Conservation (phyloP, 371 early-diverging fungal species). For the Mortierella sp. region DNA sequence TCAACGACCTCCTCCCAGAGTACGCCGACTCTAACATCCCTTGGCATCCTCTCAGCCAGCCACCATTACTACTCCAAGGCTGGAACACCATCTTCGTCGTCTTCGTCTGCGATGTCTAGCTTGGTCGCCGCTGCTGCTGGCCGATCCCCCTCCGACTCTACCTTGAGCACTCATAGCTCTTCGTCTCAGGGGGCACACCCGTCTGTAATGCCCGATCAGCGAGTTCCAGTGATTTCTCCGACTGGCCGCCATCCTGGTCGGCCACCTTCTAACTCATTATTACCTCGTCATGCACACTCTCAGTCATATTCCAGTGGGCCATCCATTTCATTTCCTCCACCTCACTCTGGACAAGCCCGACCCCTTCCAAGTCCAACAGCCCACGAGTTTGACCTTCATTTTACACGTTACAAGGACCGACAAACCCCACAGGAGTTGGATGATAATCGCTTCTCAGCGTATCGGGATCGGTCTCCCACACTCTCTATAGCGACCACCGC, state of each 20-base stretch:
- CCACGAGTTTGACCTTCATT: background rate
- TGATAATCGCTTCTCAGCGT: background rate
- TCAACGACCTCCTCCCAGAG: slow-evolving; percentile 22
- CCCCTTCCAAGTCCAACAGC: background rate
- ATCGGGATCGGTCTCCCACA: background rate
- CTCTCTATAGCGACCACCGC: background rate
- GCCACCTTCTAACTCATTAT: slow-evolving; percentile 21
- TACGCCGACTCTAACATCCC: slow-evolving; percentile 33
- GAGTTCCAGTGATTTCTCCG: background rate
- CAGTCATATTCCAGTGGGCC: slow-evolving; percentile 27
- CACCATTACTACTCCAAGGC: slow-evolving; percentile 29
- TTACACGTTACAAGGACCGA: background rate
- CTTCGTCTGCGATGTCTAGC: background rate
- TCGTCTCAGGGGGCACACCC: background rate
- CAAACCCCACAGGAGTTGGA: background rate
- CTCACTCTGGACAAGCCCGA: background rate
- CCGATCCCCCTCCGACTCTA: slow-evolving; percentile 10
- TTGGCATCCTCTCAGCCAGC: slow-evolving; percentile 23
- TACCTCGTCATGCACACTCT: slow-evolving; percentile 27
- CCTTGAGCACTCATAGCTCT: background rate
- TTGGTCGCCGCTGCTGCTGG: background rate
- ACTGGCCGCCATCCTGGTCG: slow-evolving; percentile 29
- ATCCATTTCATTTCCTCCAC: slow-evolving; percentile 7
- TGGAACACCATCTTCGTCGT: background rate
- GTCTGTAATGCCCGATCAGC: background rate